Conservation (phyloP, 2,329 filamentous ascomycete genomes). For the Chaetomium globosum region DNA sequence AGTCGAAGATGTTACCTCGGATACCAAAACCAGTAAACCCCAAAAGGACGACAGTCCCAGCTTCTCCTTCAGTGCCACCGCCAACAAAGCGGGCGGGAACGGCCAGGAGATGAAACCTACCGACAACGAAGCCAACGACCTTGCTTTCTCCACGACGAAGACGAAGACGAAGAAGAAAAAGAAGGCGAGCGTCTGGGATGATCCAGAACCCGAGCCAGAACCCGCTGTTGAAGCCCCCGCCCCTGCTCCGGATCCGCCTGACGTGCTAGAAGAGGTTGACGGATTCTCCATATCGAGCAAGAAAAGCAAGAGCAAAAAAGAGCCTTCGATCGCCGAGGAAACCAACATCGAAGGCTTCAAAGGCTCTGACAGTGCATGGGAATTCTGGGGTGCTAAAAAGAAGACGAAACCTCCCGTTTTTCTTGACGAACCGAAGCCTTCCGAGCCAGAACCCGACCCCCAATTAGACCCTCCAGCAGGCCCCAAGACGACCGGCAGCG, state of each 20-base stretch:
- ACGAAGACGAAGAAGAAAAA: conserved; percentile 49
- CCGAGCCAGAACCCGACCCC: conserved; percentile 30
- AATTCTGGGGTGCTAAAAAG: conserved; percentile 40
- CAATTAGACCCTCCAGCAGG: conserved; percentile 19
- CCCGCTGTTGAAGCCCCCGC: conserved; percentile 28
- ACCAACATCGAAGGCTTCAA: conserved; percentile 31
- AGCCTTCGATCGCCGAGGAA: conserved; percentile 25
- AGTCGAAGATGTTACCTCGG: conserved; percentile 55
- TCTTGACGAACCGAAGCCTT: conserved; percentile 27
- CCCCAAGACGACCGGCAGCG: conserved; percentile 1
- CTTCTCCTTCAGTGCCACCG: conserved; percentile 51
- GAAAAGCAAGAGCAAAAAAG: conserved; percentile 53
- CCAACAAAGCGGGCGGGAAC: conserved; percentile 50
- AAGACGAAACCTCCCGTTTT: conserved; percentile 33
- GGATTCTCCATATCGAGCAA: conserved; percentile 39
- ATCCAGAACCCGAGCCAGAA: conserved; percentile 19
- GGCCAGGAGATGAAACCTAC: conserved; percentile 40
- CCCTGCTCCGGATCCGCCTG: conserved; percentile 29
- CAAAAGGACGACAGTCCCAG: conserved; percentile 52
- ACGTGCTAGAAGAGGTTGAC: conserved; percentile 36
- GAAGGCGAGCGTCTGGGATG: conserved; percentile 40
- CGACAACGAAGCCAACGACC: conserved; percentile 36
- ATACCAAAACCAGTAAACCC: conserved; percentile 46
- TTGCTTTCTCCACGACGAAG: conserved; percentile 28
- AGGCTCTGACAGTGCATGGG: conserved; percentile 32